Evolutionary conservation across 805 yeast species (phyloP).

Genomic region (Ogataea glucozyma): DNA sequence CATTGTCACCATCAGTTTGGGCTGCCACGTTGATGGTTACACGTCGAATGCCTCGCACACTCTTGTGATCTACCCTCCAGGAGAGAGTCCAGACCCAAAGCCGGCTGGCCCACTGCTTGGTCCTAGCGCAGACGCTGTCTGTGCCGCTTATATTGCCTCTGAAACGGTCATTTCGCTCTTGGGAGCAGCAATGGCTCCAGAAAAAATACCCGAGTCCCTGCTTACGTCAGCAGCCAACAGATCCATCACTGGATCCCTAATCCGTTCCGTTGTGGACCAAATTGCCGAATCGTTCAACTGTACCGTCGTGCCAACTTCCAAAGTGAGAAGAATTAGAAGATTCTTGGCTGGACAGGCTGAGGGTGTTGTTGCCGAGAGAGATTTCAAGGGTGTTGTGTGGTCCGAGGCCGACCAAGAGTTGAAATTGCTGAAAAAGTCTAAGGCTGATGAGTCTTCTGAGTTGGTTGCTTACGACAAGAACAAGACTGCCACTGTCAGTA

Average conservation of each 20-base stretch:
- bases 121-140: constrained; percentile 80
- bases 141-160: constrained; percentile 86
- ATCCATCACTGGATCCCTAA: constrained; percentile 62
- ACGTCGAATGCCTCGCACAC: constrained; percentile 88
- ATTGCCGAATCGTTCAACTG: constrained; percentile 84
- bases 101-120: constrained; percentile 85
- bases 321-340: constrained; percentile 87
- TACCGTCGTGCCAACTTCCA: constrained; percentile 87
- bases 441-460: constrained; percentile 33
- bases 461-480: constrained; percentile 41
- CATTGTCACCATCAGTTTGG: constrained; percentile 78
- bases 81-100: constrained; percentile 36
- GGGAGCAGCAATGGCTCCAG: constrained; percentile 73
- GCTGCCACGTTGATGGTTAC: constrained; percentile 95
- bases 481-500: constrained; percentile 38
- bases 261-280: constrained; percentile 78
- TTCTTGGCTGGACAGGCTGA: constrained; percentile 96
- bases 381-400: constrained; percentile 91
- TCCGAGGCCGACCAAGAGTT: constrained; percentile 79
- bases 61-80: constrained; percentile 75
- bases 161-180: constrained; percentile 81
- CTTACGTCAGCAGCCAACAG: constrained; percentile 33
- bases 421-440: constrained; percentile 44
- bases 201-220: constrained; percentile 62
- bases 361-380: constrained; percentile 87